Evolutionary conservation across 768 basidiomycete genomes (phyloP), one percentile per base, ranked within the genome.

Genomic region (Gloeophyllum trabeum): DNA sequence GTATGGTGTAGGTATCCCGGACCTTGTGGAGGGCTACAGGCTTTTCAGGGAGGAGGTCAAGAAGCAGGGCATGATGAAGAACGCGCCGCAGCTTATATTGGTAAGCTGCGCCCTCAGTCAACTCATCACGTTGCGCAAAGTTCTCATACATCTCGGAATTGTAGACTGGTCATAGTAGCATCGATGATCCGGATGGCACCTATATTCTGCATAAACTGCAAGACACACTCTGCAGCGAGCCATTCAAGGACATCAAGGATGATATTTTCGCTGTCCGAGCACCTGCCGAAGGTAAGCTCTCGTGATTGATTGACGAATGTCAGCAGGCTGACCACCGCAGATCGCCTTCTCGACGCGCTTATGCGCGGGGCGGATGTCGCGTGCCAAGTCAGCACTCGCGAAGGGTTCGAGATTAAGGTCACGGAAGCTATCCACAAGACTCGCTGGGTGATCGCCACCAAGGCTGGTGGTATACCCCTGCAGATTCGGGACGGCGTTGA

Each of bases 331-430:
- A 30, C 28, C 20, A 10, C 36, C 36, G 12, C 20, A 37, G 36
- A 37, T 37, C 36, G 36, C 7, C 20, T 37, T 6, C 36, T 37
- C 7, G 36, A 37, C 36, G 36, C 36, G 10, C 20, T 37, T 10
- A 37, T 37, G 36, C 36, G 36, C 20, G 36, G 36, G 20, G 36
- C 36, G 7, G 36, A 37, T 21, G 10, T 37, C 12, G 36, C 20
- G 20, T 37, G 36, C 20, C 36, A 37, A 21, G 36, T 37, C 36
- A 37, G 36, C 36, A 37, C 36, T 21, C 36, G 36, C 13, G 36
- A 37, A 21, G 36, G 36, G 20, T 37, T 37, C 36, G 36, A 37
- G 36, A 37, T 37, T 10, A 37, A 37, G 36, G 36, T 37, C 36
- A 37, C 36, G 10, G 36, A 37, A 21, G 36, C 36, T 10, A 37